These are phyloP conservation scores for Aegilops tauschii DNA, from an alignment of 176 grass and related monocot species.

Conservation along the genomic window DNA sequence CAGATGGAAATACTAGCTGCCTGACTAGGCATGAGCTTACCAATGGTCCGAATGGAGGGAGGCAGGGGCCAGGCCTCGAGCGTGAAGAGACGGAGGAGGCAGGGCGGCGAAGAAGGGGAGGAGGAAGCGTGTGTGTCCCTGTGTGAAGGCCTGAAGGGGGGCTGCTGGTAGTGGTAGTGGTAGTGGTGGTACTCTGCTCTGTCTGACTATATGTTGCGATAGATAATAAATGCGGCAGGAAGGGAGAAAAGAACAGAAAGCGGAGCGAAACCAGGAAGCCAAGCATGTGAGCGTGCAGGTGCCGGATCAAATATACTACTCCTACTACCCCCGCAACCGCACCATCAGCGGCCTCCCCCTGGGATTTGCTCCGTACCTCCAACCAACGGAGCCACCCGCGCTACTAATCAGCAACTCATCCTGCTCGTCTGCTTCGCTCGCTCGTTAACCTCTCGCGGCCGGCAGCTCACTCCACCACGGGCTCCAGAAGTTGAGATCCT, in stretches of 20 bases:
- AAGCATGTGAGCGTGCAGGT: slow-evolving; percentile 11
- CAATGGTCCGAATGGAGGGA: not conserved
- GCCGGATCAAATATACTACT: not conserved
- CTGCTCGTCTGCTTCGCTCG: not conserved
- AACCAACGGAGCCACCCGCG: not conserved
- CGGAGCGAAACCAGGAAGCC: not conserved
- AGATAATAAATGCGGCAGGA: slow-evolving; percentile 26
- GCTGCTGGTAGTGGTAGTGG: not conserved
- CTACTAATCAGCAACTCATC: not conserved
- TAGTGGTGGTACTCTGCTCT: not conserved
- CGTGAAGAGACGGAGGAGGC: not conserved
- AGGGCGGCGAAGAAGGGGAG: not conserved
- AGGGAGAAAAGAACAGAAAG: slow-evolving; percentile 6
- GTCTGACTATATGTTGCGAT: not conserved
- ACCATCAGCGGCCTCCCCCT: not conserved
- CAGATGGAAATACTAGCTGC: too few relatives aligned
- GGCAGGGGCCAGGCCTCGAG: not conserved
- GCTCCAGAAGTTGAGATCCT: not conserved
- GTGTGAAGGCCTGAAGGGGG: not conserved
- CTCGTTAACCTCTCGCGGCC: too few relatives aligned
- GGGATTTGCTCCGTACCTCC: slow-evolving; percentile 5
- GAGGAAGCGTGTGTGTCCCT: not conserved
- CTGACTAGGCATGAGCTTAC: not conserved
- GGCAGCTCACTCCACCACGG: not conserved
- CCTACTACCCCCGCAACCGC: not conserved